Evolutionary conservation across 2,329 filamentous ascomycete genomes (phyloP), one percentile per base, ranked within the genome.

Genomic region (Periconia sp.): DNA sequence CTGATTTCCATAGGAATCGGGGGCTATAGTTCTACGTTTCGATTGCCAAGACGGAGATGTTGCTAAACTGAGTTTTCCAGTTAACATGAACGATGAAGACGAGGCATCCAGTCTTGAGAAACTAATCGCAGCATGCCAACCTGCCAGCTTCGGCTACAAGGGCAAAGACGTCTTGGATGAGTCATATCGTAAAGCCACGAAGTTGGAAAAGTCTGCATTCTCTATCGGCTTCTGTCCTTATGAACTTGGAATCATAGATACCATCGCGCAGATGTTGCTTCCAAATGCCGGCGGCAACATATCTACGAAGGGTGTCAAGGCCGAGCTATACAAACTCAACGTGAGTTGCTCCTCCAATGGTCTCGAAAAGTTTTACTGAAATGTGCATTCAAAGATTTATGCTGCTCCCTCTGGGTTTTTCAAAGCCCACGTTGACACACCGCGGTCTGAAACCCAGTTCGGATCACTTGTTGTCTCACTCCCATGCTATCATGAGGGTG

Each of bases 261-360:
- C 71, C 0, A 65, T 85, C 11, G 75, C 75, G 1, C 78, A 83
- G 49, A 54, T 74, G 0, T 71, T 86, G 0, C 63, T 82, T 10
- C 73, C 74, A 0, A 70, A 59, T 37, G 51, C 50, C 23, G 31
- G 7, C 8, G 13, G 31, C 13, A 42, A 23, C n/a, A 23, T 60
- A 8, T 50, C 50, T 2, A 63, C 59, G 19, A 60, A 57, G 3
- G 74, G 74, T 7, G 66, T 85, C 1, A 68, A 66, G 3, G 82
- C 82, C 0, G 81, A 85, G 66, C 67, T 86, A 1, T 85, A 84
- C 63, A 84, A 84, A 55, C 65, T 85, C 17, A 85, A 85, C 58
- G 78, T 82, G 47, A 33, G 53, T 33, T 27, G 17, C 15, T 44
- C 6, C 14, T 45, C 54, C 14, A 47, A 20, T 7, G 17, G n/a